Evolutionary conservation across 1,284 basidiomycete species (phyloP), one percentile per base, ranked within the genome.

Genomic region (Boletus smithii): DNA sequence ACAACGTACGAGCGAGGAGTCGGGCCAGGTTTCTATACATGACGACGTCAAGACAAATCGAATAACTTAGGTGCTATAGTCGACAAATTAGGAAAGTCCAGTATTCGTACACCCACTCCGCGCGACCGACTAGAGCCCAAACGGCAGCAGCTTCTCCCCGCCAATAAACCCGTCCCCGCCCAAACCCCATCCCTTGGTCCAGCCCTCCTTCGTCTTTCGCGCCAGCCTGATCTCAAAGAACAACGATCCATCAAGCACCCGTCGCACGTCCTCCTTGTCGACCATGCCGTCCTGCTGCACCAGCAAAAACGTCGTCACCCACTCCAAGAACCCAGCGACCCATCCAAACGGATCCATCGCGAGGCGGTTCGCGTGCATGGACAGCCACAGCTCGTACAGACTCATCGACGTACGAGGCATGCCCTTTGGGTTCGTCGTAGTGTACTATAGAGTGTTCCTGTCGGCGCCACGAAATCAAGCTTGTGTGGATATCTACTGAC

Each of bases 281-380:
- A 63, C 53, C 44, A 46, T 44, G 14, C 64, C 63, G 5, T 62
- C 32, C n/a, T 48, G 45, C 16, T 67, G 61, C 8, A 63, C 51
- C 18, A 63, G 45, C 44, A 67, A 38, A 45, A 65, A 62, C 37
- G 61, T 56, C 16, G 57, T 44, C 40, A 42, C 14, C 61, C 71
- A 72, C 52, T 72, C 69, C 39, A 71, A 57, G 40, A 60, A 51
- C 6, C 58, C 58, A 1, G 63, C 62, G 14, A 58, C 33, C 63
- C 65, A 65, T 13, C 71, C 72, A 46, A 71, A 63, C 8, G 63
- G 60, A 47, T 73, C 71, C 54, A 67, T 57, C 33, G 67, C 55
- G 42, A 68, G 51, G 13, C 69, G 63, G 37, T 71, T 70, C 4
- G 63, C 67, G 8, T 53, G 57, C 24, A 57, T 50, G 6, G 62